Conservation (phyloP, 106 monocot genomes). For the Narthecium ossifragum region DNA sequence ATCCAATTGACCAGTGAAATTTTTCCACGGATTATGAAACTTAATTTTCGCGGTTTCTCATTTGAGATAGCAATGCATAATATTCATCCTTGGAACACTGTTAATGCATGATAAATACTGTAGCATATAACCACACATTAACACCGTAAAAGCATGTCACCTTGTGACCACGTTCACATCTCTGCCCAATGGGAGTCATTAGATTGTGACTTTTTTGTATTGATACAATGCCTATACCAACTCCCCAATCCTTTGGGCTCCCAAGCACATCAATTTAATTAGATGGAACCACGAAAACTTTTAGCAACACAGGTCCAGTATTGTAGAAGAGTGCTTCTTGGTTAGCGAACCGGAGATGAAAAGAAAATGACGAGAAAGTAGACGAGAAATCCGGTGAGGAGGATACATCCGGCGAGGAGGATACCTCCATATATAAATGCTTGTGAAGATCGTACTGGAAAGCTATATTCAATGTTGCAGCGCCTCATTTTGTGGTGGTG, state of each 20-base stretch:
- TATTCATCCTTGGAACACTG: no score
- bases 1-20: no score
- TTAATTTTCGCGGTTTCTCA: no score
- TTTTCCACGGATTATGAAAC: no score
- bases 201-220: no score
- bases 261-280: no score
- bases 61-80: no score
- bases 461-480: slow-evolving; percentile 72
- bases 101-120: no score
- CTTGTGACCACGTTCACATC: background rate
- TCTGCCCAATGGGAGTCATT: background rate
- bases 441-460: slow-evolving; percentile 64
- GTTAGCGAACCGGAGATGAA: slow-evolving; percentile 78
- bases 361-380: slow-evolving; percentile 96
- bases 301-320: background rate
- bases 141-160: no score
- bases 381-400: slow-evolving; percentile 82
- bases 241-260: background rate
- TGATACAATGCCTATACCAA: no score
- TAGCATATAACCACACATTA: no score
- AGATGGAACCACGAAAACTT: background rate
- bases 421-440: slow-evolving; percentile 91
- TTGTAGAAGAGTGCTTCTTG: background rate
- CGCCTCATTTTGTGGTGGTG: slow-evolving; percentile 96
- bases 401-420: no score